Evolutionary conservation across 1,284 basidiomycete genomes (phyloP), one percentile per base, ranked within the genome.

Genomic region (Veloboletus limbatus): DNA sequence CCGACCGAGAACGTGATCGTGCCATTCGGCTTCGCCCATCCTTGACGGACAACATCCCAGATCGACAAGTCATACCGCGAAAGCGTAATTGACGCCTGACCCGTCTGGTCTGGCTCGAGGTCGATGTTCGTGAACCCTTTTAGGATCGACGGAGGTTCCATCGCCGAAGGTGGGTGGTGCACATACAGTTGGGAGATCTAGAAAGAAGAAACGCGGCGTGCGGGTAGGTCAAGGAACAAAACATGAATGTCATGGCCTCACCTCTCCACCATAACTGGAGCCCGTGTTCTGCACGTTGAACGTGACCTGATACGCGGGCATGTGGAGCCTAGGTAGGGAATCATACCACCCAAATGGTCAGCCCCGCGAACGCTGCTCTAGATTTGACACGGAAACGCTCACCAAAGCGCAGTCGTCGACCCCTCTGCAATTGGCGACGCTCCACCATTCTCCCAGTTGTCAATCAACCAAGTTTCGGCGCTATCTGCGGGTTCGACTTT

Each of bases 121-220:
- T 72, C 72, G 9, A 81, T 63, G 49, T 81, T 70, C n/a, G 77
- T 79, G 65, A 88, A 88, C 4, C 85, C 85, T 56, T 76, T 79
- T 26, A 88, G 67, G 40, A 85, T 57, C 8, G 74, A 75, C 0
- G 85, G 85, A 2, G 84, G 82, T 48, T 81, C 77, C 14, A 70
- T 70, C 2, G 81, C 71, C 1, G 75, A 78, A 0, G 71, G 45
- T 0, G 82, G 80, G 58, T 79, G 77, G 55, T 79, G 73, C 11
- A 85, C 43, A 61, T 87, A 88, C 6, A 87, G 62, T 63, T 86
- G 84, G 2, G 81, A 79, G n/a, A 78, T 73, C 77, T 82, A 40
- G n/a, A 13, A 7, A 20, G 24, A 40, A 13, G 45, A 17, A 10
- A 18, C 10, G 7, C 14, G 8, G n/a, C n/a, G n/a, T n/a, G n/a